Conservation (phyloP, 768 basidiomycete genomes). For the Lactarius sp. region DNA sequence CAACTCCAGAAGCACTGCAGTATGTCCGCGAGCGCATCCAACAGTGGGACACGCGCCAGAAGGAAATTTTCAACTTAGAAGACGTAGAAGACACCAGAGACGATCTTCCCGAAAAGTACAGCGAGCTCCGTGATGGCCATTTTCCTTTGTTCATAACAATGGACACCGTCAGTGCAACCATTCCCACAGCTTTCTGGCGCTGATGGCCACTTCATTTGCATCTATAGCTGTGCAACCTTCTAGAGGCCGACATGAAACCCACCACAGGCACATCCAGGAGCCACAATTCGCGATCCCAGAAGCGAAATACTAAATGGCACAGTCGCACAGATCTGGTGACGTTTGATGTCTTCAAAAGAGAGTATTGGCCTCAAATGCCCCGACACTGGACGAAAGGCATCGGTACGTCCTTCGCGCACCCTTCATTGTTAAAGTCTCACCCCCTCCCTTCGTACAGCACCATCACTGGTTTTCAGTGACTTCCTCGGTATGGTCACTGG, state of each 20-base stretch:
- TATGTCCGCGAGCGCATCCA: slow-evolving; percentile 36
- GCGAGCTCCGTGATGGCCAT: slow-evolving; percentile 50
- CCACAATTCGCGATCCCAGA: slow-evolving; percentile 4
- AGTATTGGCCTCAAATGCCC: slow-evolving; percentile 59
- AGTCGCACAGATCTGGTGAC: slow-evolving; percentile 32
- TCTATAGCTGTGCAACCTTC: slow-evolving; percentile 43
- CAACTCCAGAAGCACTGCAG: slow-evolving; percentile 34
- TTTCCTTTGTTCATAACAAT: slow-evolving; percentile 71
- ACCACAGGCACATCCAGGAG: neutral
- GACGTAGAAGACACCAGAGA: slow-evolving; percentile 39
- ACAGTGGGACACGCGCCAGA: slow-evolving; percentile 19
- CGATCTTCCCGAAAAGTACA: slow-evolving; percentile 50
- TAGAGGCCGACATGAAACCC: slow-evolving; percentile 42
- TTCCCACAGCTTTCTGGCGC: neutral
- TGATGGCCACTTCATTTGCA: neutral
- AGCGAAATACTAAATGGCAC: neutral
- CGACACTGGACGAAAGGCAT: slow-evolving; percentile 44
- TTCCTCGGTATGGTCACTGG: slow-evolving; percentile 44
- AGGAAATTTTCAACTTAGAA: slow-evolving; percentile 38
- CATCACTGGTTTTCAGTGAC: slow-evolving; percentile 59
- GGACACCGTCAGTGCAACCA: slow-evolving; percentile 42
- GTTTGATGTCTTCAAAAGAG: slow-evolving; percentile 42
- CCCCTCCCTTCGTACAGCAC: slow-evolving; percentile 37
- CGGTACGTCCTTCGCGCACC: slow-evolving; percentile 34
- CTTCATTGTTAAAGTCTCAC: neutral